These are phyloP conservation scores for Cordyceps javanica DNA, from an alignment of 2,329 filamentous ascomycete genomes.

Conservation along the genomic window DNA sequence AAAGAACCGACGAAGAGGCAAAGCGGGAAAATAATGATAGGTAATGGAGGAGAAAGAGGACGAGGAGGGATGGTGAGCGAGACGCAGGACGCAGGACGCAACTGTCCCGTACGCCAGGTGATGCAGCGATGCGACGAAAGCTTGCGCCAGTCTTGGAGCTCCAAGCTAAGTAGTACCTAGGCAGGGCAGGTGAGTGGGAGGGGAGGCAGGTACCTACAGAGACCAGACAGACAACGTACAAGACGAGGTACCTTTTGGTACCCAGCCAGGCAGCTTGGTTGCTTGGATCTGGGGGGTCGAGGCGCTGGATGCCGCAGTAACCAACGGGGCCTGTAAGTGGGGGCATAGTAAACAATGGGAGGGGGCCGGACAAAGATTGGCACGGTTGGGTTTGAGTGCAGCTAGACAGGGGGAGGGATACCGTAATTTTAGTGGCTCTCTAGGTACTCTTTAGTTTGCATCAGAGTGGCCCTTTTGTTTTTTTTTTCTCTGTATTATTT, in stretches of 20 bases:
- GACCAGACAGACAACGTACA: neutral
- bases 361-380: neutral
- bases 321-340: conserved; percentile 11
- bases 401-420: neutral
- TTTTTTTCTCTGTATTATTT: neutral
- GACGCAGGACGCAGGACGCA: neutral
- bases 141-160: neutral
- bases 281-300: conserved; percentile 1
- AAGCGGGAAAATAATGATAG: neutral
- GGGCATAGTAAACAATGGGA: conserved; percentile 8
- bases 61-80: neutral
- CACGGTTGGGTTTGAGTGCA: neutral
- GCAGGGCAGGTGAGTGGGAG: no score
- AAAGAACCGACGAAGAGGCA: neutral
- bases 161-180: neutral
- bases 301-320: conserved; percentile 15
- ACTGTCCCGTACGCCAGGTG: neutral
- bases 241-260: neutral
- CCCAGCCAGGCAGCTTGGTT: neutral
- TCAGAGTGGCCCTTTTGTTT: neutral
- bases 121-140: conserved; percentile 7
- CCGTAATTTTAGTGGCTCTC: neutral
- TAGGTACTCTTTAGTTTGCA: neutral
- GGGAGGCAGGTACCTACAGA: neutral
- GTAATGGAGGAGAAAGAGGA: neutral